These are phyloP conservation scores for Leptographium radiaticola DNA, from an alignment of 2,329 filamentous ascomycete species.

Conservation along the genomic window DNA sequence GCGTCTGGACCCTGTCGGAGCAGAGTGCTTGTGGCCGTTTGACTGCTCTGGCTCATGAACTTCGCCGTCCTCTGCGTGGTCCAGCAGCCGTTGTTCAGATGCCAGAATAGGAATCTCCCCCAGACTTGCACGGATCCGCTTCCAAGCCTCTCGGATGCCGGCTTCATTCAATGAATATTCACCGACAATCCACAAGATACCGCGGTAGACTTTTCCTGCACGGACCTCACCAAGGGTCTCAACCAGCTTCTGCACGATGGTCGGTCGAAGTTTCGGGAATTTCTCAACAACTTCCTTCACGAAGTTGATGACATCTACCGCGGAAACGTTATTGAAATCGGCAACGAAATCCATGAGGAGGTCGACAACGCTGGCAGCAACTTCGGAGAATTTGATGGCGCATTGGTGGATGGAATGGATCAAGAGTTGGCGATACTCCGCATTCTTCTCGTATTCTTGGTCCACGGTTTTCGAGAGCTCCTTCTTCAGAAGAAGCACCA, in stretches of 20 bases:
- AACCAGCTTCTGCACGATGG: slow-evolving; percentile 80
- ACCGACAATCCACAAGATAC: slow-evolving; percentile 93
- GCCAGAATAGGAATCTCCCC: slow-evolving; percentile 95
- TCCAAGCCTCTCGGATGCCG: slow-evolving; percentile 95
- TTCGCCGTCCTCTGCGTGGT: slow-evolving; percentile 64
- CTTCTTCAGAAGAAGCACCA: slow-evolving; percentile 91
- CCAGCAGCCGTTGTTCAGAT: slow-evolving; percentile 82
- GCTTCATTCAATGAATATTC: slow-evolving; percentile 91
- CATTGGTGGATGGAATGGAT: slow-evolving; percentile 98
- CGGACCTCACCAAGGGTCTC: slow-evolving; percentile 86
- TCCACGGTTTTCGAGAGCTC: slow-evolving; percentile 95
- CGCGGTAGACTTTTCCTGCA: slow-evolving; percentile 92
- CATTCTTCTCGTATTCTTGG: slow-evolving; percentile 97
- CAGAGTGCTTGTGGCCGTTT: slow-evolving; percentile 66
- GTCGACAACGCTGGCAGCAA: slow-evolving; percentile 91
- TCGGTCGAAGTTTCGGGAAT: slow-evolving; percentile 77
- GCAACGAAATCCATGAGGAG: slow-evolving; percentile 98
- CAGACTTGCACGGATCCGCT: slow-evolving; percentile 80
- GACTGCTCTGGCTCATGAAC: slow-evolving; percentile 52
- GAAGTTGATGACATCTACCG: slow-evolving; percentile 95
- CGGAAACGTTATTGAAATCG: slow-evolving; percentile 94
- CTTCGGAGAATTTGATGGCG: slow-evolving; percentile 97
- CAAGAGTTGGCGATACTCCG: slow-evolving; percentile 84
- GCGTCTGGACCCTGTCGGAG: slow-evolving; percentile 74
- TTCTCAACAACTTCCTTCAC: slow-evolving; percentile 99